Conservation (phyloP, 2,329 filamentous ascomycete species). For the Cadophora luteo-olivacea region DNA sequence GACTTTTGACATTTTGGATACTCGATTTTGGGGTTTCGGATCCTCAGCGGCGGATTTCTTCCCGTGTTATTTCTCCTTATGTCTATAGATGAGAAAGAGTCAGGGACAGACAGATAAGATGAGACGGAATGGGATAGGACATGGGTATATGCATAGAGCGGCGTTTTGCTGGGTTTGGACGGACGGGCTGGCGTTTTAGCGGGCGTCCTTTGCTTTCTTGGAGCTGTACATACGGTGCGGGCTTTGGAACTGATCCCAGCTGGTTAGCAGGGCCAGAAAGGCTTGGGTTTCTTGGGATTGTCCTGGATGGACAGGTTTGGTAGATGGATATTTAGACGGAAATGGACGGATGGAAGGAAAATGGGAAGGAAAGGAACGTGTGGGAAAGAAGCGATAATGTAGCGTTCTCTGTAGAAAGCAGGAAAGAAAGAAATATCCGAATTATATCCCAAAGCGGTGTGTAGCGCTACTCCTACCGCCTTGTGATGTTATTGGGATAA, state of each 20-base stretch:
- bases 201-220: not conserved
- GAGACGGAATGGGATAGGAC: not conserved
- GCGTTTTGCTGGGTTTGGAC: not conserved
- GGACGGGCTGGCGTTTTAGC: not conserved
- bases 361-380: not conserved
- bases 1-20: not conserved
- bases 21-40: not conserved
- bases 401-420: not conserved
- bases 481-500: too few relatives aligned
- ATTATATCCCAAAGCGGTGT: too few relatives aligned
- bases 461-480: too few relatives aligned
- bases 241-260: not conserved
- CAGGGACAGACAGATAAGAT: not conserved
- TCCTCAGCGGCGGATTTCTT: not conserved
- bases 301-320: too few relatives aligned
- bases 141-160: constrained; percentile 5
- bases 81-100: not conserved
- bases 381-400: not conserved
- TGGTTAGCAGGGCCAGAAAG: not conserved
- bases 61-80: not conserved
- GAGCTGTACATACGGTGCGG: not conserved
- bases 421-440: not conserved
- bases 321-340: not conserved
- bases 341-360: not conserved
- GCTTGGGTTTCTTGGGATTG: too few relatives aligned